phyloP scores from a whole-genome alignment of 73 alveolate species.

The Tetrahymena thermophila region DNA sequence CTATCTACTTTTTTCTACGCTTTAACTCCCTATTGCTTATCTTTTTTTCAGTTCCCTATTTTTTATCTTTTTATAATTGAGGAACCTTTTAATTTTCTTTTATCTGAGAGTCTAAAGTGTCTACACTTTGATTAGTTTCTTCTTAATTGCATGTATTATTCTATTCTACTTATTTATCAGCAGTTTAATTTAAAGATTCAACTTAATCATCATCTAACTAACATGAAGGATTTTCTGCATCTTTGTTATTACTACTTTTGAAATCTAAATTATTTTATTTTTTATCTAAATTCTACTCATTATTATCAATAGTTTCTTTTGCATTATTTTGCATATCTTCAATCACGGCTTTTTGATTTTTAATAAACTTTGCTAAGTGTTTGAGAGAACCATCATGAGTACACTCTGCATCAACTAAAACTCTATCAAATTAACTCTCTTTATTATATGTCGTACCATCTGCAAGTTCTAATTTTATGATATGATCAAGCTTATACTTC shows the following conservation, averaged over 20 bases:
- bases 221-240: background rate
- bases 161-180: background rate
- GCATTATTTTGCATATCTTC: background rate
- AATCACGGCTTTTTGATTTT: background rate
- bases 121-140: background rate
- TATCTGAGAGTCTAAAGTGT: background rate
- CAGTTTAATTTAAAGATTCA: background rate
- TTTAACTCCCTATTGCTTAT: background rate
- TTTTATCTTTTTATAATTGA: background rate
- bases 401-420: slow-evolving; percentile 47
- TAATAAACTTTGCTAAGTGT: slow-evolving; percentile 25
- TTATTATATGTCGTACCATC: slow-evolving; percentile 28
- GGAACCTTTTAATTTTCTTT: background rate
- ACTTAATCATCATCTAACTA: background rate
- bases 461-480: background rate
- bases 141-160: background rate
- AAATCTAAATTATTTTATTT: background rate
- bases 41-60: background rate
- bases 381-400: slow-evolving; percentile 50
- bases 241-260: background rate
- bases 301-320: background rate
- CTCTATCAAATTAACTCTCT: slow-evolving; percentile 25
- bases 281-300: background rate
- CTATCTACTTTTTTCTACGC: slow-evolving; percentile 1
- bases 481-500: slow-evolving; percentile 22